Conservation (phyloP, 2,329 filamentous ascomycete species). For the Emmonsiellopsis sp. region DNA sequence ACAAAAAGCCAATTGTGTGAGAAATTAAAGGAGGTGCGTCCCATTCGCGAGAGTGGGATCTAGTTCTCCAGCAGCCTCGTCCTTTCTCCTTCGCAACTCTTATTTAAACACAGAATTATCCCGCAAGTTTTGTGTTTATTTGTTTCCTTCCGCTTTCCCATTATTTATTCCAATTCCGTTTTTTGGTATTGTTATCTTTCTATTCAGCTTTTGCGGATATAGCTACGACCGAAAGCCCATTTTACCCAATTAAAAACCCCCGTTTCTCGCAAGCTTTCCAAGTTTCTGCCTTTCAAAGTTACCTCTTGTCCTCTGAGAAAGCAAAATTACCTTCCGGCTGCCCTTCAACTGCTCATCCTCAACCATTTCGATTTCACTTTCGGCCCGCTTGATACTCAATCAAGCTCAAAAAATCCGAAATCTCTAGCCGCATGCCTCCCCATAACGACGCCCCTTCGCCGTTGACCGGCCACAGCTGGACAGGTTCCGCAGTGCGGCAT, state of each 20-base stretch:
- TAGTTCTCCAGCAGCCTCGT: neutral
- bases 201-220: neutral
- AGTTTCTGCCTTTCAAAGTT: neutral
- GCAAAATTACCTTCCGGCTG: no score
- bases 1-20: neutral
- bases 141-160: neutral
- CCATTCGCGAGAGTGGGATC: neutral
- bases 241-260: neutral
- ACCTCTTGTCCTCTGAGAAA: neutral
- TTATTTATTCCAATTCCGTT: no score
- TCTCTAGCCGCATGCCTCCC: constrained; percentile 1
- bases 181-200: neutral
- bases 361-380: neutral
- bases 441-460: constrained; percentile 3
- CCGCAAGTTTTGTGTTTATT: neutral
- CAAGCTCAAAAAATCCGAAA: neutral
- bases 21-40: neutral
- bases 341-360: neutral
- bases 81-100: neutral
- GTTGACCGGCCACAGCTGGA: neutral
- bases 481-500: neutral
- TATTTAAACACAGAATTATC: neutral
- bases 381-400: neutral
- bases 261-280: neutral
- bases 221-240: neutral